A percentile compares a stretch with the other conserved stretches of the same genome.
These are phyloP conservation scores for Phialophora chinensis DNA, from an alignment of 2,329 filamentous ascomycete species.

Conservation along the genomic window DNA sequence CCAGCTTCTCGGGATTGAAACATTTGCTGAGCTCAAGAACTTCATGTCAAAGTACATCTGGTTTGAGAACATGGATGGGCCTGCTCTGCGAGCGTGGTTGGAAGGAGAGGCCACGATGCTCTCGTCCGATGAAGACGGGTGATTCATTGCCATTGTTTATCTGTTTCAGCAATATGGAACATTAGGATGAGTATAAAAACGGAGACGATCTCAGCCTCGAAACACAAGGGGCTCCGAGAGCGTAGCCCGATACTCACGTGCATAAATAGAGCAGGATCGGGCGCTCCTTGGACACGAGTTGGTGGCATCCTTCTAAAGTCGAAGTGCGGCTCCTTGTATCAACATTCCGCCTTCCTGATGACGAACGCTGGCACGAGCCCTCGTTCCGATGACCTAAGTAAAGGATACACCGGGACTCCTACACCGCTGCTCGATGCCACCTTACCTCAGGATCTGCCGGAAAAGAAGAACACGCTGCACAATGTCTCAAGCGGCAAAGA, in stretches of 20 bases:
- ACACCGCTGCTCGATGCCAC: no score
- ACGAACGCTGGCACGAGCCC: neutral
- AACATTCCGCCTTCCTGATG: neutral
- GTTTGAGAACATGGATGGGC: neutral
- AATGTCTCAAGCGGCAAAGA: neutral
- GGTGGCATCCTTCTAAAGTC: neutral
- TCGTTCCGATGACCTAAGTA: neutral
- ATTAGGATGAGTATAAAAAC: neutral
- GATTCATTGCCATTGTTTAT: neutral
- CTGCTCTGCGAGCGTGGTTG: neutral
- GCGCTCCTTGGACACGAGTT: neutral
- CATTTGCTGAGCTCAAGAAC: slow-evolving; percentile 4
- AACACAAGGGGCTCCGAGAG: neutral
- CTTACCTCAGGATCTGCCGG: no score
- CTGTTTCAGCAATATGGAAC: neutral
- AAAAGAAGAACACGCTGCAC: neutral
- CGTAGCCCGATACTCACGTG: neutral
- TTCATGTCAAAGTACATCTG: slow-evolving; percentile 1
- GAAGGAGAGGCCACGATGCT: neutral
- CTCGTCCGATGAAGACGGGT: neutral
- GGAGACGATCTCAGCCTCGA: neutral
- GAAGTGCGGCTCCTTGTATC: neutral
- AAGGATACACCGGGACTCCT: neutral
- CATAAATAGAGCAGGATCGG: neutral
- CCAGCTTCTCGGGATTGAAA: neutral